Evolutionary conservation across 2,329 filamentous ascomycete species (phyloP), one percentile per base, ranked within the genome.

Genomic region (Fusarium chuoi): DNA sequence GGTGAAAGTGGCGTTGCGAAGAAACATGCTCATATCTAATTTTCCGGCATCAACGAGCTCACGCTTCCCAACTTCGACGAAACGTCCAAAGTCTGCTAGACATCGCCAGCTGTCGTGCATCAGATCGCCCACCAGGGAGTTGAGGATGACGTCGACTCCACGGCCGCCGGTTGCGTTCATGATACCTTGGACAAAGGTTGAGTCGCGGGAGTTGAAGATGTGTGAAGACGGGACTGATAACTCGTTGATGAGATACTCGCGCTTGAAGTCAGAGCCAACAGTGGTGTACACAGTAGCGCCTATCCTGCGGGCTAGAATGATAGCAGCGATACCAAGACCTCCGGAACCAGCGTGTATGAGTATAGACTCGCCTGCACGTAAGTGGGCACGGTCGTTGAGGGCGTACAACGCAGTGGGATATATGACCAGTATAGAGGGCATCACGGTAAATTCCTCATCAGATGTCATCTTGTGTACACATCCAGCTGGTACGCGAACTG

Each of bases 151-250:
- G 3, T 52, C 30, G 17, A 52, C 48, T 35, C 48, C 48, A 1
- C 30, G 48, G 3, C 30, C n/a, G 0, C 2, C 9, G 0, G 48
- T 36, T 5, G n/a, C 30, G 3, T 20, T 20, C 22, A 36, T 52
- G 12, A 52, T 11, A 3, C 30, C 48, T 11, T 52, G 17, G 4
- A 52, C 30, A 35, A 52, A 52, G 1, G n/a, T 52, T 0, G 48
- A 26, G 9, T 52, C 30, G 8, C 48, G 48, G n/a, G 48, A 52
- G n/a, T 52, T 52, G n/a, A 52, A 52, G 4, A 52, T 52, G 0
- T 36, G 17, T 1, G n/a, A 52, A 26, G 48, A 11, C 0, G 48
- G 48, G 4, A 52, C 4, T 6, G 8, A 33, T 7, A 52, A 6
- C 2, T 52, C 30, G 12, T 52, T 52, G 6, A 52, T 26, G n/a